A percentile compares a stretch with the other conserved stretches of the same genome.
Evolutionary conservation across 2,329 filamentous ascomycete species (phyloP).

Genomic region (Phialophora expanda): DNA sequence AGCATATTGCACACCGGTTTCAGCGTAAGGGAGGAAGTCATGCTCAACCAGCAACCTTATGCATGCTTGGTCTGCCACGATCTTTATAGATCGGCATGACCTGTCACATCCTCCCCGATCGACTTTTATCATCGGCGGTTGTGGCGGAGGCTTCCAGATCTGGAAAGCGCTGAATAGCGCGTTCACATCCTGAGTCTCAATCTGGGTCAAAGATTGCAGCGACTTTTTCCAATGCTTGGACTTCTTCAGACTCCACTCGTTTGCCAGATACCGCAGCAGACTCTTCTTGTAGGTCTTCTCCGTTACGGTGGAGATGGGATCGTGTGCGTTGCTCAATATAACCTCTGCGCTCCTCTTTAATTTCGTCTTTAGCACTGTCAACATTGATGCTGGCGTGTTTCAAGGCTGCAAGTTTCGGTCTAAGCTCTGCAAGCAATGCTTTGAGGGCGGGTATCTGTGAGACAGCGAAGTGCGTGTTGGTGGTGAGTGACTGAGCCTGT

Average conservation of each 20-base stretch:
- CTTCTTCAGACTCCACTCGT: conserved; percentile 35
- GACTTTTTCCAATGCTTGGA: conserved; percentile 40
- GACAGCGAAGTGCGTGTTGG: conserved; percentile 70
- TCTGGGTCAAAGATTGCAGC: conserved; percentile 38
- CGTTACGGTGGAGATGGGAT: conserved; percentile 70
- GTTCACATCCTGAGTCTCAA: conserved; percentile 18
- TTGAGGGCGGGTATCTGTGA: conserved; percentile 82
- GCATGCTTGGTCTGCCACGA: conserved; percentile 12
- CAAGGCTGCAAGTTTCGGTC: conserved; percentile 64
- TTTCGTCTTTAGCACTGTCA: conserved; percentile 55
- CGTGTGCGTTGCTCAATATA: conserved; percentile 84
- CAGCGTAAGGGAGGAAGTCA: conserved; percentile 13
- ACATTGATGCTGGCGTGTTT: conserved; percentile 40
- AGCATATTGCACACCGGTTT: conserved; percentile 24
- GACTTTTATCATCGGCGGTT: not conserved
- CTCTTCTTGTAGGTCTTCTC: conserved; percentile 33
- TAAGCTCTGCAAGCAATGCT: conserved; percentile 69
- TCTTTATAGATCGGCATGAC: conserved; percentile 11
- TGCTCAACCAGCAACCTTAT: conserved; percentile 20
- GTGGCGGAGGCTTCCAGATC: not conserved
- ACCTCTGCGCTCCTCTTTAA: conserved; percentile 72
- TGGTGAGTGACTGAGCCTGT: conserved; percentile 53
- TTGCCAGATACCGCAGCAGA: conserved; percentile 29
- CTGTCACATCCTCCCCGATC: conserved; percentile 11
- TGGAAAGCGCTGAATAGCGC: not conserved